Base-by-base conservation (phyloP, 2,329 filamentous ascomycete species). In the Rosellinia necatrix region DNA sequence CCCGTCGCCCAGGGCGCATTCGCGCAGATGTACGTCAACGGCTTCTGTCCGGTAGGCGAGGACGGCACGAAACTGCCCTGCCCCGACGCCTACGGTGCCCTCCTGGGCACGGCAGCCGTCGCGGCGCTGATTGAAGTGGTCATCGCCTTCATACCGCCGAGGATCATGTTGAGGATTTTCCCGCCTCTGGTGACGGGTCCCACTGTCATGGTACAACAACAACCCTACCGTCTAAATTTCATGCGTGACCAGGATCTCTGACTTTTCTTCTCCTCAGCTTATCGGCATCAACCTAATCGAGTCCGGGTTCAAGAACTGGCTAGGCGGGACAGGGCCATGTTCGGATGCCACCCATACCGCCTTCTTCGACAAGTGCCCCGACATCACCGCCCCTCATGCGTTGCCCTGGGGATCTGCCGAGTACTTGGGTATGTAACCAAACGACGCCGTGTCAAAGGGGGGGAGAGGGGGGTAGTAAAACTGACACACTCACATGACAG, bases 381-480 rank as follows among this genome's bases (percentile, higher is more conserved):
- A 81, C 62, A 84, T 88, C 60, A 75, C 76, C 21, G 89, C 89
- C 1, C 88, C 90, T 1, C 86, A 87, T 55, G 80, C 89, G 12
- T 77, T 93, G 1, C 86, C 83, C 0, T 94, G 91, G 91, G 91
- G 89, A 3, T 86, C 85, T 32, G 83, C 90, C 1, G 87, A 94
- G 71, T 91, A 88, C 63, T 83, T 94, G 4, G 90, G 86, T 52
- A 50, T 46, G 70, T 50, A 6, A 8, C 22, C 22, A 5, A 3
- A 10, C 13, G 19, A 24, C n/a, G 12, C 7, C 13, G 8, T 3
- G 9, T 10, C 5, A 3, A 21, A n/a, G 15, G 4, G 3, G 10
- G 5, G 8, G 3, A 32, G 22, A 3, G 15, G 12, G 15, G 4
- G 3, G 10, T 3, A 7, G 3, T 24, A 17, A n/a, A n/a, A 22